Conservation (phyloP, 805 yeast genomes). For the Metschnikowia colocasiae region DNA sequence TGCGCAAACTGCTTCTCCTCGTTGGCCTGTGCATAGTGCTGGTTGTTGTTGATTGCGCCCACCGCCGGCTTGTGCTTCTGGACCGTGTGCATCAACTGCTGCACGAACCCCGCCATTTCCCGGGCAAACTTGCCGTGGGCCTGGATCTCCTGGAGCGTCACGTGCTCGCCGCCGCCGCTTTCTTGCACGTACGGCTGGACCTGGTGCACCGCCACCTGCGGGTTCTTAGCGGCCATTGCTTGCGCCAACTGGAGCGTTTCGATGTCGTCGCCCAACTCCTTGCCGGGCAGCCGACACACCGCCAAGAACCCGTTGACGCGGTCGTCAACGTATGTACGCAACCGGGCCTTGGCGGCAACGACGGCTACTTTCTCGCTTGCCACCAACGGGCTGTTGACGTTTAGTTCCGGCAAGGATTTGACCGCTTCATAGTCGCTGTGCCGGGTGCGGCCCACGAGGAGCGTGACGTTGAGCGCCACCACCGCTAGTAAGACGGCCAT, state of each 20-base stretch:
- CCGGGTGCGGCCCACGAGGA: no score
- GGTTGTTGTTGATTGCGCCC: constrained; percentile 23
- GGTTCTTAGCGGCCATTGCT: background rate
- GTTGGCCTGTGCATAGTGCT: constrained; percentile 23
- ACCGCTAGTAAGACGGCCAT: constrained; percentile 7
- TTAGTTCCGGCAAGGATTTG: constrained; percentile 2
- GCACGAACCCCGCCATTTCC: constrained; percentile 21
- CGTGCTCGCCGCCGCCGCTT: background rate
- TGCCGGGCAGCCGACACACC: constrained; percentile 7
- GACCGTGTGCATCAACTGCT: constrained; percentile 17
- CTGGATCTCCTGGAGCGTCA: background rate
- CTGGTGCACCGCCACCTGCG: constrained; percentile 2
- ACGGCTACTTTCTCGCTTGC: background rate
- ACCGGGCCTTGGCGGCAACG: constrained; percentile 1
- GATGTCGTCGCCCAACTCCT: constrained; percentile 8
- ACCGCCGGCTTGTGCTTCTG: constrained; percentile 23
- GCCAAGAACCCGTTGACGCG: constrained; percentile 13
- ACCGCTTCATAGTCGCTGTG: constrained; percentile 8
- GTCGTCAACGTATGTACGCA: constrained; percentile 13
- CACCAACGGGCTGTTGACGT: background rate
- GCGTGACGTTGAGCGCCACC: constrained; percentile 7
- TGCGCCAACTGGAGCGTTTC: constrained; percentile 8
- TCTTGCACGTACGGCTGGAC: constrained; percentile 4
- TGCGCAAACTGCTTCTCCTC: constrained; percentile 19
- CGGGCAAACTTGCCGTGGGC: constrained; percentile 14